A percentile compares a stretch with the other conserved stretches of the same genome.
Evolutionary conservation across 257 asterid genomes (phyloP).

Genomic region (Eucommia ulmoides): DNA sequence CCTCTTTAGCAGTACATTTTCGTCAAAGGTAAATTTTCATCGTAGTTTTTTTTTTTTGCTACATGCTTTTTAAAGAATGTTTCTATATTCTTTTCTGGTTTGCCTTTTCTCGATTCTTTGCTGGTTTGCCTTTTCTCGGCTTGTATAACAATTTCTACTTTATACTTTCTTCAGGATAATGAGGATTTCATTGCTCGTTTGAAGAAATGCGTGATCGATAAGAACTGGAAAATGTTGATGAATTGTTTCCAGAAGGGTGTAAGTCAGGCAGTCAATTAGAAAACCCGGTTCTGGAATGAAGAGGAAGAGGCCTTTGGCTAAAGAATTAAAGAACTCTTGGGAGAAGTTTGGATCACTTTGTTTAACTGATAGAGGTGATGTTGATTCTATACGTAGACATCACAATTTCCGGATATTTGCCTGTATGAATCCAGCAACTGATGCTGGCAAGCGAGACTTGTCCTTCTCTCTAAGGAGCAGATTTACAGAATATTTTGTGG

Average conservation of each 20-base stretch:
- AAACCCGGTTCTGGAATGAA: constrained; percentile 43
- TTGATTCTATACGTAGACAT: constrained; percentile 54
- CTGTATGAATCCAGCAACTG: constrained; percentile 99
- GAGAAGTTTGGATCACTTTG: constrained; percentile 75
- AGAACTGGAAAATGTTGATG: constrained; percentile 70
- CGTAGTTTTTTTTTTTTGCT: no score
- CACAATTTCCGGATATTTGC: constrained; percentile 78
- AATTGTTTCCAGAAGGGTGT: constrained; percentile 46
- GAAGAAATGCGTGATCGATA: constrained; percentile 27
- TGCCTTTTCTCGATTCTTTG: no score
- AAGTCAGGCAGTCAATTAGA: constrained; percentile 25
- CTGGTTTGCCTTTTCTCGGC: not conserved
- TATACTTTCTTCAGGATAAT: constrained; percentile 40
- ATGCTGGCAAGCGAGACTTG: constrained; percentile 95
- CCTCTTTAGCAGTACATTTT: constrained; percentile 47
- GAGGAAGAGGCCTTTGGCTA: constrained; percentile 64
- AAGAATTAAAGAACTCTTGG: constrained; percentile 42
- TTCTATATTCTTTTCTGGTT: not conserved
- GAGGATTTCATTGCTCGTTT: constrained; percentile 24
- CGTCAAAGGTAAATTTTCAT: constrained; percentile 52
- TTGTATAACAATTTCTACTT: constrained; percentile 8
- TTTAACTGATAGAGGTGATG: constrained; percentile 91
- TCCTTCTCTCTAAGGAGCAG: constrained; percentile 67
- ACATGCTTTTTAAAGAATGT: no score
- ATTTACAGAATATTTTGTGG: constrained; percentile 86